These are phyloP conservation scores for Populus davidiana DNA, from an alignment of 345 rosid genomes.

Conservation along the genomic window DNA sequence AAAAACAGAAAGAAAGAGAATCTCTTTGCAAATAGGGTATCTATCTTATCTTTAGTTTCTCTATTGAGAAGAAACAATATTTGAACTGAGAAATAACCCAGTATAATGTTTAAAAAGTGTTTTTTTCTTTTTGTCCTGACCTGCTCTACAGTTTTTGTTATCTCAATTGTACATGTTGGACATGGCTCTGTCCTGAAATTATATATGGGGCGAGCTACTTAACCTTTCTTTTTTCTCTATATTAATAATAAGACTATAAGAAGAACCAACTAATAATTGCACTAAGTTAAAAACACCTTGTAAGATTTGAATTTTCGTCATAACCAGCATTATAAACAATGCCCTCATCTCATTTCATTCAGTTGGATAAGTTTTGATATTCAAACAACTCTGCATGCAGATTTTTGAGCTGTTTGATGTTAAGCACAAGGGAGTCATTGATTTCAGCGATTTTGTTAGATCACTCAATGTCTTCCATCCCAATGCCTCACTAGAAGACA, in stretches of 20 bases:
- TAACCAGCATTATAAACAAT: neutral
- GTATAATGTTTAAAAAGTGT: neutral
- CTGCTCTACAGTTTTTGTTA: neutral
- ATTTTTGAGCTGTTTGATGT: conserved; percentile 92
- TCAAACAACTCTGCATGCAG: conserved; percentile 41
- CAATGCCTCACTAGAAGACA: conserved; percentile 70
- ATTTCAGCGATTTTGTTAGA: conserved; percentile 92
- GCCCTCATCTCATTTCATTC: neutral
- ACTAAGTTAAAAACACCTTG: neutral
- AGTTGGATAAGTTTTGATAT: neutral
- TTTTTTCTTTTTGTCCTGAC: neutral
- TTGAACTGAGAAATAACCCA: neutral
- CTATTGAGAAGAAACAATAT: neutral
- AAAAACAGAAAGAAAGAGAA: conserved; percentile 87
- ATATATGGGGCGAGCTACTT: neutral
- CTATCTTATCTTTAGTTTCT: neutral
- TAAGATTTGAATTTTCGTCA: neutral
- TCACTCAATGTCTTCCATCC: conserved; percentile 92
- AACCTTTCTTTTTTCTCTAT: neutral
- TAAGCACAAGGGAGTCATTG: conserved; percentile 84
- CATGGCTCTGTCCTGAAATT: neutral
- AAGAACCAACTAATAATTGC: neutral
- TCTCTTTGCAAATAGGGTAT: conserved; percentile 91
- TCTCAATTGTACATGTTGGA: neutral
- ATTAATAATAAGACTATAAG: neutral